Base-by-base conservation (phyloP, 306 rosid genomes). In the Cicer arietinum region DNA sequence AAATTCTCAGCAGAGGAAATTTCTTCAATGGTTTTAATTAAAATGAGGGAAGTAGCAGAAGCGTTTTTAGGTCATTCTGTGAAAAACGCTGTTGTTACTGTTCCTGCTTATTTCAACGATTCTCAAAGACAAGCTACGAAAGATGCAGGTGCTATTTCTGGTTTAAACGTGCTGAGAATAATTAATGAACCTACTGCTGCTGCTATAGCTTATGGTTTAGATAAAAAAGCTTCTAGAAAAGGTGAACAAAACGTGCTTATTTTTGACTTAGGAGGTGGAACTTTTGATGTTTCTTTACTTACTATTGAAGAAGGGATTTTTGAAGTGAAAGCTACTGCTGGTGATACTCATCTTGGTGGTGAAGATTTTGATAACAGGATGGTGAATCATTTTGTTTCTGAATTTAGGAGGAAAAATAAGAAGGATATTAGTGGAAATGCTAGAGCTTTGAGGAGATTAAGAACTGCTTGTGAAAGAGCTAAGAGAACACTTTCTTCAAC, bases 161-260 rank as follows among this genome's bases (percentile, higher is more conserved):
- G 96, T 0, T 30, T 90, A 30, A 92, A 92, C 11, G 98, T 92
- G 7, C 20, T 92, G 63, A 37, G 96, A 6, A 92, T 92, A 3
- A 92, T 92, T 62, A 92, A 90, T 18, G 98, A 92, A 17, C 98
- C 94, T 1, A 92, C 98, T 0, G 94, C 94, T 0, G 98, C 94
- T 3, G 96, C 96, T 1, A 92, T 92, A 6, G 96, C 98, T 3
- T 90, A 92, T 10, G 96, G 94, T 0, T 46, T 92, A 18, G 98
- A 92, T 76, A 92, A 92, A 73, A 90, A 90, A 42, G 89, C 90
- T 2, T 74, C 94, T 0, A 88, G 83, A 7, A 90, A 3, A 82
- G 96, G 94, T 2, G 98, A 92, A 62, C 89, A 92, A 69, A 90
- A 89, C 63, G 92, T 90, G 58, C 89, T 92, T 14, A 90, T 92